Percentiles rank a stretch among this genome's conserved stretches.
Evolutionary conservation across 1,284 basidiomycete genomes (phyloP).

Genomic region (Melampsora larici-populina): DNA sequence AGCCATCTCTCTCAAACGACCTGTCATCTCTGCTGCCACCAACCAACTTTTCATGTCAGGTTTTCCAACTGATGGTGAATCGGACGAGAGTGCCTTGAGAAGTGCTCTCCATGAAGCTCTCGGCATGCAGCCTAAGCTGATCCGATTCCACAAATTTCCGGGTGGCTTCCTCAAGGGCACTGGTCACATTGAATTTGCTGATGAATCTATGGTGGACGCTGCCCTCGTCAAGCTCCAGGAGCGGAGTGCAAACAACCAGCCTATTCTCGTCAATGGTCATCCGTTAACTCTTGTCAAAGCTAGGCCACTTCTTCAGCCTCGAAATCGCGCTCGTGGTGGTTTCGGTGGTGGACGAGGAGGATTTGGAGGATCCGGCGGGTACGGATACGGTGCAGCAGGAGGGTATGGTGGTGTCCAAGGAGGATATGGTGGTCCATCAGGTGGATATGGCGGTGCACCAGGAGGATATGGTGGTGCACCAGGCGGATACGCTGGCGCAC

Average conservation of each 20-base stretch:
- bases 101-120: slow-evolving; percentile 2
- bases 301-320: slow-evolving; percentile 24
- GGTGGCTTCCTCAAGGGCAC: slow-evolving; percentile 41
- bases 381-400: slow-evolving; percentile 5
- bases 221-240: slow-evolving; percentile 24
- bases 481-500: slow-evolving; percentile 1
- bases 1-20: slow-evolving; percentile 8
- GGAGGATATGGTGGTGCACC: slow-evolving; percentile 3
- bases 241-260: background rate
- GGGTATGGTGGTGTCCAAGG: slow-evolving; percentile 6
- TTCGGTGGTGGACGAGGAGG: slow-evolving; percentile 2
- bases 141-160: slow-evolving; percentile 40
- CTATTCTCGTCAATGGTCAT: slow-evolving; percentile 24
- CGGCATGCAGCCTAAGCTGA: slow-evolving; percentile 11
- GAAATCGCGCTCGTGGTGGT: background rate
- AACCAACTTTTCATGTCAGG: slow-evolving; percentile 43
- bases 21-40: slow-evolving; percentile 17
- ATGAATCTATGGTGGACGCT: background rate
- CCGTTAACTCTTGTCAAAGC: slow-evolving; percentile 38
- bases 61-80: slow-evolving; percentile 34
- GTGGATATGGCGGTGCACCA: background rate
- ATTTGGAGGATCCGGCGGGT: background rate
- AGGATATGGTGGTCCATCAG: slow-evolving; percentile 15
- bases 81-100: slow-evolving; percentile 23
- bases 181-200: slow-evolving; percentile 36